Evolutionary conservation across 2,329 filamentous ascomycete genomes (phyloP), one percentile per base, ranked within the genome.

Genomic region (Xylariaceae sp.): DNA sequence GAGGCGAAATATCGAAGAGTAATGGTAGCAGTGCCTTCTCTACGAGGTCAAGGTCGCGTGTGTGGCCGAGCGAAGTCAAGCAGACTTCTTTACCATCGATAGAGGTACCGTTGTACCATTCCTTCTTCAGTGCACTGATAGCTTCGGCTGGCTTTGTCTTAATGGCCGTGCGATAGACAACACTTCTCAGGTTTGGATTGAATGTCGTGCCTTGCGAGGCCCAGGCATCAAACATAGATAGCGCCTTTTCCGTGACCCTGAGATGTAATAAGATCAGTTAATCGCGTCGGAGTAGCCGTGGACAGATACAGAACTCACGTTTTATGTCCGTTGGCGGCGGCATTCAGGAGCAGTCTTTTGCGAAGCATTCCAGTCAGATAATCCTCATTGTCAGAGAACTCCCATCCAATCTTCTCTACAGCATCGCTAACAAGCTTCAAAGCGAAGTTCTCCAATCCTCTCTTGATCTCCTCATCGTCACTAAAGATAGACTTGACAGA

Each of bases 61-160:
- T 84, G 38, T 85, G 83, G 33, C 91, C 90, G 42, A 99, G 80
- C 4, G 88, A 83, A 36, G 81, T 77, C 3, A 97, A 81, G 60
- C 84, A 88, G 58, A 96, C 88, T 61, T 96, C 91, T 71, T 92
- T 95, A 63, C 91, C 92, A 64, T 97, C 94, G 36, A 97, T 86
- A 7, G 91, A 90, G 47, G 87, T 87, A 12, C 90, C 94, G 46
- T 78, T 85, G 57, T 84, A 79, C 79, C 90, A 97, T 69, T 97
- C 92, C 49, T 90, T 83, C 75, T 93, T 90, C 49, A 99, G 80
- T 7, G 86, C 80, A 28, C 88, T 80, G 60, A 90, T 89, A 14
- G 84, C 76, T 47, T 81, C 79, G 7, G 83, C 83, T 6, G 90
- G 84, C 59, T 92, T 83, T 51, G 72, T 71, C 58, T 84, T 86